Percentiles rank a stretch among this genome's conserved stretches.
phyloP scores from a whole-genome alignment of 805 yeast genomes.

The Yarrowia divulgata region DNA sequence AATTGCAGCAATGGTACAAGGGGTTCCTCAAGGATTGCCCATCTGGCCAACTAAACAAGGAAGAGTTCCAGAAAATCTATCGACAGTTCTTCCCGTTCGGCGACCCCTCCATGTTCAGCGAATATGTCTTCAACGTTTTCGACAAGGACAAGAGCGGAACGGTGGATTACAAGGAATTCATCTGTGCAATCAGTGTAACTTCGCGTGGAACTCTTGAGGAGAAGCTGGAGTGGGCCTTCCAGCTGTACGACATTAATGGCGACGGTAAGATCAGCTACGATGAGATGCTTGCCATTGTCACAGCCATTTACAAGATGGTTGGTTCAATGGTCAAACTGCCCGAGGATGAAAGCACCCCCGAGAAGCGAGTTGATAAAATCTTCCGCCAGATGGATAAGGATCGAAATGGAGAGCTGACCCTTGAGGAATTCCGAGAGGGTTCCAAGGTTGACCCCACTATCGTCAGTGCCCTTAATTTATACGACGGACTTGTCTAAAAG shows the following conservation, averaged over 20 bases:
- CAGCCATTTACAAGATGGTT: constrained; percentile 91
- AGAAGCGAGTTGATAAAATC: constrained; percentile 80
- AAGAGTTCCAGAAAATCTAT: constrained; percentile 89
- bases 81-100: constrained; percentile 99
- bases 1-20: constrained; percentile 97
- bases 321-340: constrained; percentile 91
- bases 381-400: constrained; percentile 77
- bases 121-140: constrained; percentile 85
- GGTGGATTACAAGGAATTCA: constrained; percentile 91
- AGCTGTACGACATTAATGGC: constrained; percentile 80
- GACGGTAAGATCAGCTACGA: constrained; percentile 77
- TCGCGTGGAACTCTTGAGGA: constrained; percentile 86
- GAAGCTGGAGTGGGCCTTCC: constrained; percentile 88
- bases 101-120: constrained; percentile 90
- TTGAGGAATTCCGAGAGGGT: constrained; percentile 84
- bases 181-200: constrained; percentile 83
- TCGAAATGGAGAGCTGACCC: constrained; percentile 69
- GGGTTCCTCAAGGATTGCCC: constrained; percentile 96
- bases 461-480: constrained; percentile 75
- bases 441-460: constrained; percentile 80
- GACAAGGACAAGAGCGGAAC: constrained; percentile 81
- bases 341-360: constrained; percentile 92
- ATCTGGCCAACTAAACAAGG: constrained; percentile 81
- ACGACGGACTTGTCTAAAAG: constrained; percentile 74
- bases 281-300: constrained; percentile 80